phyloP scores from a whole-genome alignment of 164 flowering plant genomes.

The Nymphaea colorata region DNA sequence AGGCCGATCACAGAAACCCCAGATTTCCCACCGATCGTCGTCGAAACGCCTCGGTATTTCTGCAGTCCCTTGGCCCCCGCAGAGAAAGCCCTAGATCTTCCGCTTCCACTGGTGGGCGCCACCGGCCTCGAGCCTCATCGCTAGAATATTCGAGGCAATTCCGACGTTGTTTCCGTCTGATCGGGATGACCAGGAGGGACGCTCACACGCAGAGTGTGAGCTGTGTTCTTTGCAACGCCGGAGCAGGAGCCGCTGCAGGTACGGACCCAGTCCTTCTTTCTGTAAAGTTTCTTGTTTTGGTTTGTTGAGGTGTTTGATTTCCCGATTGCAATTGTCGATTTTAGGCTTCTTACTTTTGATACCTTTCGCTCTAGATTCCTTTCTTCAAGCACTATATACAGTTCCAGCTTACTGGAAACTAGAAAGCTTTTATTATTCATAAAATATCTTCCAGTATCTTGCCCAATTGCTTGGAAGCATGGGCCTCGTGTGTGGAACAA shows the following conservation, averaged over 20 bases:
- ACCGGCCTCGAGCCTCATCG: not conserved
- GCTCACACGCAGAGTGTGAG: slow-evolving; percentile 41
- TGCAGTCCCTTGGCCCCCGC: too few species aligned
- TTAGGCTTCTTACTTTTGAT: not conserved
- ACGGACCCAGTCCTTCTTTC: not conserved
- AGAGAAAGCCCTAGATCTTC: not conserved
- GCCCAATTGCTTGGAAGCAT: not conserved
- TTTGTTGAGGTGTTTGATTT: not conserved
- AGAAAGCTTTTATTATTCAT: too few species aligned
- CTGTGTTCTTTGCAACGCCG: slow-evolving; percentile 77
- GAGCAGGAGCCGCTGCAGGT: slow-evolving; percentile 99
- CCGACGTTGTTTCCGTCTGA: not conserved
- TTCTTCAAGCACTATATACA: too few species aligned
- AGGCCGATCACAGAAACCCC: not conserved
- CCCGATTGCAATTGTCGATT: not conserved
- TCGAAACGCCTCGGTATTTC: not conserved
- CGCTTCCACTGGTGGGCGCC: not conserved
- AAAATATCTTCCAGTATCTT: too few species aligned
- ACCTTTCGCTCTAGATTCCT: not conserved
- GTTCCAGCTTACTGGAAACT: too few species aligned
- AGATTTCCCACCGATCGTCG: not conserved
- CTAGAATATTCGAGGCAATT: not conserved
- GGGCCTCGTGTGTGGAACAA: not conserved
- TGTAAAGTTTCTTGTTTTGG: not conserved
- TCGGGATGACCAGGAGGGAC: slow-evolving; percentile 8